Conservation (phyloP, 208 protist genomes). For the Acanthamoeba sp. region DNA sequence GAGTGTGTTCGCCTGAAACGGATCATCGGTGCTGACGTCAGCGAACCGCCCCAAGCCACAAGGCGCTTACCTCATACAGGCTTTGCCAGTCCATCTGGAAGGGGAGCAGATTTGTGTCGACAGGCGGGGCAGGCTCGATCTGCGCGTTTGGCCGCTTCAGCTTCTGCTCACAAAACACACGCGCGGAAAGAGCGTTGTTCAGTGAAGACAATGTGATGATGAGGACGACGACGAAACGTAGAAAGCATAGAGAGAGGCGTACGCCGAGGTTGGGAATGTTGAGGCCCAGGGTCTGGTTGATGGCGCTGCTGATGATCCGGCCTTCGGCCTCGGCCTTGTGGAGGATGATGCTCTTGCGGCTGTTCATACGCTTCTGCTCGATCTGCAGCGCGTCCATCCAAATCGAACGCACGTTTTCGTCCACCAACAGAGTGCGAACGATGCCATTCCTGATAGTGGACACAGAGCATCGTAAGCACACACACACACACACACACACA, state of each 20-base stretch:
- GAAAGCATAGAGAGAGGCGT: too few species aligned
- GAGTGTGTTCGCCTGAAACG: too few species aligned
- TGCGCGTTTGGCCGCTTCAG: neutral
- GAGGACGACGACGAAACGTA: too few species aligned
- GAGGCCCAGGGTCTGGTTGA: constrained; percentile 31
- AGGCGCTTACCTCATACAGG: constrained; percentile 38
- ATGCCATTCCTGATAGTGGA: neutral
- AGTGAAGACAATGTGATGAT: too few species aligned
- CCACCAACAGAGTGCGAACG: neutral
- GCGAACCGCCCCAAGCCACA: too few species aligned
- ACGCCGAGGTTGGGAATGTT: constrained; percentile 37
- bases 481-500: too few species aligned
- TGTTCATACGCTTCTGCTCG: constrained; percentile 32
- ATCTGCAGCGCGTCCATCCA: constrained; percentile 21
- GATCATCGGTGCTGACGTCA: neutral
- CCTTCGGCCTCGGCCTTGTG: neutral
- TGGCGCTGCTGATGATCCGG: constrained; percentile 29
- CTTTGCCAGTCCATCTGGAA: constrained; percentile 24
- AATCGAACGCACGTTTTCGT: neutral
- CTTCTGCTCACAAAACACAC: neutral
- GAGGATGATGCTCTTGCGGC: constrained; percentile 10
- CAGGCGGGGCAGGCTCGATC: neutral
- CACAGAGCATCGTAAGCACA: too few species aligned
- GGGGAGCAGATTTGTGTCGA: neutral
- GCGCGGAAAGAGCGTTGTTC: neutral